phyloP scores from a whole-genome alignment of 148 eudicot genomes.

The Polygonum aviculare region DNA sequence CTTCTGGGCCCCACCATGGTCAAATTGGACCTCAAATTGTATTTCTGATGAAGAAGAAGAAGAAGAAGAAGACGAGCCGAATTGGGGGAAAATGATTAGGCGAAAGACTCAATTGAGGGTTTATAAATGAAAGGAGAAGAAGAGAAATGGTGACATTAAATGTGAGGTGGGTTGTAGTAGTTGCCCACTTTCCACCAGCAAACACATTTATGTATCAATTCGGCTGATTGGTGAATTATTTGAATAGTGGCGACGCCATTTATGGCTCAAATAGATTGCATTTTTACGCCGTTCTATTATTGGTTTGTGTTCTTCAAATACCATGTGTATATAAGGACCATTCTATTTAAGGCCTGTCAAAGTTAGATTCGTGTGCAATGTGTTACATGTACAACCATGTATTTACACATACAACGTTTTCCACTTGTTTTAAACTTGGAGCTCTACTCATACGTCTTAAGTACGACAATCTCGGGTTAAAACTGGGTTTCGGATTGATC shows the following conservation, averaged over 20 bases:
- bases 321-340: not conserved
- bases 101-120: not conserved
- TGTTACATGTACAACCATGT: not conserved
- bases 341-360: not conserved
- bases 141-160: not conserved
- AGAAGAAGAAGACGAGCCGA: not conserved
- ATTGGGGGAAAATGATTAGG: not conserved
- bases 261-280: not conserved
- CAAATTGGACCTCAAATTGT: not conserved
- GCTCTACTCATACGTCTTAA: too few species aligned
- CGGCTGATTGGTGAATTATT: not conserved
- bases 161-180: not conserved
- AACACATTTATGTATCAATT: not conserved
- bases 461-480: too few species aligned
- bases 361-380: not conserved
- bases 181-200: not conserved
- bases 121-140: not conserved
- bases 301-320: too few species aligned
- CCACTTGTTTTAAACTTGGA: too few species aligned
- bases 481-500: too few species aligned
- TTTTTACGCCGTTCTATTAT: too few species aligned
- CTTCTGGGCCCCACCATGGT: constrained; percentile 72
- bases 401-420: too few species aligned
- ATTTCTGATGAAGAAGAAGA: not conserved
- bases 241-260: not conserved